Conservation (phyloP, 1,139 yeast genomes). For the Saccharomycopsis hybrid region DNA sequence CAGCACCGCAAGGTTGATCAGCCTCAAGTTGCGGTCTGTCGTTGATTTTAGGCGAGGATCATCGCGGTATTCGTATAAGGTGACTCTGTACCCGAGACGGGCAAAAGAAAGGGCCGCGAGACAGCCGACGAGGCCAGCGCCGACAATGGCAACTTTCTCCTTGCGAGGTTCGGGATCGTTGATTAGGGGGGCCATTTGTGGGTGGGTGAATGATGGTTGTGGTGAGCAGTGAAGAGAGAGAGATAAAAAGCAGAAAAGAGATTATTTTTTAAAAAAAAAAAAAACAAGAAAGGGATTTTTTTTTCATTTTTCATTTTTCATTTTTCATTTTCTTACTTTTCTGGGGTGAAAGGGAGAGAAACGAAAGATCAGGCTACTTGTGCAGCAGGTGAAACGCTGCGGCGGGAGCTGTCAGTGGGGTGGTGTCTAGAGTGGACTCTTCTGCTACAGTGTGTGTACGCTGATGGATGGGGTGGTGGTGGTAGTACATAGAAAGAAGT, state of each 20-base stretch:
- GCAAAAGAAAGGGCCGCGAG: conserved; percentile 77
- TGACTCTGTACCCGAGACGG: conserved; percentile 65
- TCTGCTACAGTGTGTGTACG: too few relatives aligned
- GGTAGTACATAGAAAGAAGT: too few relatives aligned
- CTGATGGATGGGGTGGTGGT: too few relatives aligned
- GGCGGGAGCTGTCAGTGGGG: too few relatives aligned
- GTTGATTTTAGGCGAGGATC: conserved; percentile 31
- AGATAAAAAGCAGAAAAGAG: too few relatives aligned
- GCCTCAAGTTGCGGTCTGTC: conserved; percentile 41
- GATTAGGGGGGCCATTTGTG: neutral
- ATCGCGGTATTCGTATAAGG: conserved; percentile 57
- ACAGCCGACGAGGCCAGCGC: conserved; percentile 90
- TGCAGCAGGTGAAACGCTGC: too few relatives aligned
- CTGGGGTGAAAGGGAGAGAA: too few relatives aligned
- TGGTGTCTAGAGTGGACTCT: too few relatives aligned
- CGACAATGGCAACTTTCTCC: conserved; percentile 46
- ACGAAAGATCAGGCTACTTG: too few relatives aligned
- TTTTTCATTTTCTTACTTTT: too few relatives aligned
- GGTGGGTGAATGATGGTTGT: neutral
- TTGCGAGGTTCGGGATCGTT: conserved; percentile 14
- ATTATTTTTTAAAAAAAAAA: neutral
- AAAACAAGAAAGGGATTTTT: neutral
- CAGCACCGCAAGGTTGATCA: conserved; percentile 84
- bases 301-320: too few relatives aligned
- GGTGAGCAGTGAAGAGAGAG: too few relatives aligned